Percentiles rank a stretch among this genome's conserved stretches.
Evolutionary conservation across 2,329 filamentous ascomycete species (phyloP).

Genomic region (Beauveria sp.): DNA sequence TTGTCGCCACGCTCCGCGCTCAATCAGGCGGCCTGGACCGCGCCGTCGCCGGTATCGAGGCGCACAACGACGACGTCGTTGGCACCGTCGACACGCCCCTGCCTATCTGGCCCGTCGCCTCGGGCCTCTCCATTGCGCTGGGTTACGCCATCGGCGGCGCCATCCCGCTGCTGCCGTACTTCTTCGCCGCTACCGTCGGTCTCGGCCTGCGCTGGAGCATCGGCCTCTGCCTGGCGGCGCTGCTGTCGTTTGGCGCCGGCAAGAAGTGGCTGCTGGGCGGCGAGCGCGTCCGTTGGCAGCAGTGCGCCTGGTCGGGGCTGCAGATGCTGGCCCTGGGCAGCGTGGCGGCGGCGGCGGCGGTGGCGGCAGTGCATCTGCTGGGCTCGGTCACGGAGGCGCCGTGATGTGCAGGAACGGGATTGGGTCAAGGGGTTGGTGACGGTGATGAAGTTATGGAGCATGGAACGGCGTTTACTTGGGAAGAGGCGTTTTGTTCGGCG

Average conservation of each 20-base stretch:
- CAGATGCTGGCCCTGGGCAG: constrained; percentile 28
- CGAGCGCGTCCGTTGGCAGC: constrained; percentile 7
- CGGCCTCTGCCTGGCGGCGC: constrained; percentile 42
- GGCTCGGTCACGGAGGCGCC: constrained; percentile 11
- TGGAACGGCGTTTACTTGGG: neutral
- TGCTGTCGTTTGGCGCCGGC: constrained; percentile 49
- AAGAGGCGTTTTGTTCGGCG: neutral
- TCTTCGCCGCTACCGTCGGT: constrained; percentile 36
- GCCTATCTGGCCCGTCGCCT: constrained; percentile 32
- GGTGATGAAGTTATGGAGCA: neutral
- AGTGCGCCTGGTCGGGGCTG: constrained; percentile 22
- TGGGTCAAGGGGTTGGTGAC: neutral
- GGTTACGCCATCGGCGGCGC: constrained; percentile 57
- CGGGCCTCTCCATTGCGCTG: constrained; percentile 50
- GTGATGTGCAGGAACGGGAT: neutral
- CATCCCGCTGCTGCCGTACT: constrained; percentile 55
- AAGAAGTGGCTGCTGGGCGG: constrained; percentile 38
- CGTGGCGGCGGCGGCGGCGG: constrained; percentile 24
- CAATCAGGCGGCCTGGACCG: constrained; percentile 24
- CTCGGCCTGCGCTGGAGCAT: constrained; percentile 45
- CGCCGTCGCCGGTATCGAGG: constrained; percentile 16
- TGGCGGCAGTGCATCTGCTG: constrained; percentile 22
- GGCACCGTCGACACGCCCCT: constrained; percentile 11
- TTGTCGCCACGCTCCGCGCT: constrained; percentile 20
- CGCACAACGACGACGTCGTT: constrained; percentile 9